Evolutionary conservation across 768 basidiomycete species (phyloP), one percentile per base, ranked within the genome.

Genomic region (Mycena chlorophos): DNA sequence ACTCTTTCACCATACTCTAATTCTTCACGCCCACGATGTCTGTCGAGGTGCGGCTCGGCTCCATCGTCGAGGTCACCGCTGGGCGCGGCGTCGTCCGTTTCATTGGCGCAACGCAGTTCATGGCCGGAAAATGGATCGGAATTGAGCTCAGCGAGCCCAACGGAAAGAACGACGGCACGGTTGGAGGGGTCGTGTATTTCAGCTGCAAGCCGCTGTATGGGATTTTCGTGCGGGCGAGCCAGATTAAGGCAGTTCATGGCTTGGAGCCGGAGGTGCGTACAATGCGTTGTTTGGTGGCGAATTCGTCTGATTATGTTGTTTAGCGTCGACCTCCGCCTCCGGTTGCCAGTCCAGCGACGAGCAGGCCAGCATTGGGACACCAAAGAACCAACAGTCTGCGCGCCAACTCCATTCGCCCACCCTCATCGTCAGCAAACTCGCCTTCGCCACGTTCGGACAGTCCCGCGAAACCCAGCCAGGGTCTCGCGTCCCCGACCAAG

Each of bases 121-220:
- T 91, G 20, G 71, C 84, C 1, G 97, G 97, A 0, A 93, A 89
- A 78, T 99, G 96, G 96, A 80, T 97, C 48, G 97, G 97, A 10
- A 85, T 98, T 51, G 94, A 96, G 66, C 81, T 99, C 43, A 82
- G 80, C 54, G 86, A 88, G 64, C 72, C 83, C 6, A 87, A 83
- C 42, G 97, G 97, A 34, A 99, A 98, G 86, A 99, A 99, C 75
- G 91, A 98, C 63, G 97, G 97, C 1, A 82, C 85, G 1, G 89
- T 99, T 6, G 77, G 87, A 30, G 93, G 88, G 16, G 71, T 84
- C 47, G 59, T 71, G 1, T 99, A 98, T 74, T 99, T 99, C 70
- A 77, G 74, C 17, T 98, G 94, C 74, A 81, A 80, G 64, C 74
- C 78, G 45, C 76, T 77, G 27, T 75, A 91, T 74, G 97, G 97